phyloP scores from a whole-genome alignment of 176 grass and related monocot genomes.

The Eremochloa ophiuroides region DNA sequence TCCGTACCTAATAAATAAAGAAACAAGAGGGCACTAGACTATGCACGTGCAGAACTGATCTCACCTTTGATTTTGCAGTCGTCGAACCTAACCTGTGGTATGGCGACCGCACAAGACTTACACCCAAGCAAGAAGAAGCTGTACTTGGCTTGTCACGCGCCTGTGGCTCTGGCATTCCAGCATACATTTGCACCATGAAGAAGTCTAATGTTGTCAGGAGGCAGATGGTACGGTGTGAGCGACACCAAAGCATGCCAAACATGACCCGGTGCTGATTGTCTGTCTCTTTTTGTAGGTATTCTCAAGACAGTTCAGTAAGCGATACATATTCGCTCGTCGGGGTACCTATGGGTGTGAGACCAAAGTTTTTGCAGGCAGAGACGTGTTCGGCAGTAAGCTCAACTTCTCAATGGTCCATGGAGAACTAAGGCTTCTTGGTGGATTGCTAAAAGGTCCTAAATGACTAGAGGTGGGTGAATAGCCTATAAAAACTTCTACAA shows the following conservation, averaged over 20 bases:
- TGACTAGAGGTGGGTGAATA: too few species aligned
- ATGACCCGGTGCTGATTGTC: background rate
- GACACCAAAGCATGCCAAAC: background rate
- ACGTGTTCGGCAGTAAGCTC: background rate
- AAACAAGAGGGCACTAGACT: background rate
- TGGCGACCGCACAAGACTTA: background rate
- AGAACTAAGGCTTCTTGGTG: conserved; percentile 17
- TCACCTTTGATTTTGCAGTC: background rate
- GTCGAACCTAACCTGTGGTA: background rate
- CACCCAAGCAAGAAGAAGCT: background rate
- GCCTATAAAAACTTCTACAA: too few species aligned
- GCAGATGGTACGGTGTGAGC: background rate
- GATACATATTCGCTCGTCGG: background rate
- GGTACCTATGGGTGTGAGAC: background rate
- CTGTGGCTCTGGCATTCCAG: conserved; percentile 3
- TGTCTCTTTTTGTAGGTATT: conserved; percentile 9
- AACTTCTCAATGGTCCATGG: conserved; percentile 14
- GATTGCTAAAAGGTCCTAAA: too few species aligned
- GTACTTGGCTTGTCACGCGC: background rate
- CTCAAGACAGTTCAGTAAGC: background rate
- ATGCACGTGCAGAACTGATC: background rate
- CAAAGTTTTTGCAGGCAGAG: background rate
- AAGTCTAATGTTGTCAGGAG: background rate
- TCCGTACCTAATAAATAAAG: background rate
- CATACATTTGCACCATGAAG: conserved; percentile 18